Percentiles rank a stretch among this genome's conserved stretches.
phyloP scores from a whole-genome alignment of 192 early-diverging fungal species.

The Cetraspora pellucida region DNA sequence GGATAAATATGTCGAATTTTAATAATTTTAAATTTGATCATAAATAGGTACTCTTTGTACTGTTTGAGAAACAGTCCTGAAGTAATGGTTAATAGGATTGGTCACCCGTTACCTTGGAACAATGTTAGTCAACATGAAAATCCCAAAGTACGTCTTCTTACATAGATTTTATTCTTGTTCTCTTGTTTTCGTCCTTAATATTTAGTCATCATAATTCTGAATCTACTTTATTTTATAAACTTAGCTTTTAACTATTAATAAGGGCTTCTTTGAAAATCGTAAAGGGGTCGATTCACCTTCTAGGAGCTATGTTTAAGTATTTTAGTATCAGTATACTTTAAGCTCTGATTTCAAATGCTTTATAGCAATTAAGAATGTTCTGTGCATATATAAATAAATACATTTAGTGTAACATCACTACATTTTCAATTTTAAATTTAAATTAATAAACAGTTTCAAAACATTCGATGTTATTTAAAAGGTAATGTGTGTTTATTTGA shows the following conservation, averaged over 20 bases:
- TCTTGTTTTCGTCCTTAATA: neutral
- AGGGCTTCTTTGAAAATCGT: neutral
- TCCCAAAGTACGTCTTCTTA: neutral
- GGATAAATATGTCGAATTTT: neutral
- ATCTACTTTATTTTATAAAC: neutral
- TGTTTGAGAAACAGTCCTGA: slow-evolving; percentile 1
- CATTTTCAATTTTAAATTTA: too few relatives aligned
- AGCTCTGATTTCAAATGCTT: too few relatives aligned
- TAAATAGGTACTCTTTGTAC: neutral
- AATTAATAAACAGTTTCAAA: too few relatives aligned
- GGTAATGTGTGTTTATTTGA: too few relatives aligned
- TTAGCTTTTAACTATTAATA: slow-evolving; percentile 10
- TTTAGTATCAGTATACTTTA: too few relatives aligned
- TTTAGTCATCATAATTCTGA: neutral
- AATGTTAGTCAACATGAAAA: slow-evolving; percentile 5
- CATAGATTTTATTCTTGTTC: neutral
- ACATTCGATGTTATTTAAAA: too few relatives aligned
- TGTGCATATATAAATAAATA: too few relatives aligned
- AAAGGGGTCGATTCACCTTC: neutral
- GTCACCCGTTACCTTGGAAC: slow-evolving; percentile 6
- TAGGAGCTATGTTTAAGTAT: neutral
- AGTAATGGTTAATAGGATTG: neutral
- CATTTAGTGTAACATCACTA: too few relatives aligned
- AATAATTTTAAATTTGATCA: neutral
- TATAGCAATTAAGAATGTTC: too few relatives aligned